Evolutionary conservation across 2,329 filamentous ascomycete species (phyloP).

Genomic region (Aspergillus sp.): DNA sequence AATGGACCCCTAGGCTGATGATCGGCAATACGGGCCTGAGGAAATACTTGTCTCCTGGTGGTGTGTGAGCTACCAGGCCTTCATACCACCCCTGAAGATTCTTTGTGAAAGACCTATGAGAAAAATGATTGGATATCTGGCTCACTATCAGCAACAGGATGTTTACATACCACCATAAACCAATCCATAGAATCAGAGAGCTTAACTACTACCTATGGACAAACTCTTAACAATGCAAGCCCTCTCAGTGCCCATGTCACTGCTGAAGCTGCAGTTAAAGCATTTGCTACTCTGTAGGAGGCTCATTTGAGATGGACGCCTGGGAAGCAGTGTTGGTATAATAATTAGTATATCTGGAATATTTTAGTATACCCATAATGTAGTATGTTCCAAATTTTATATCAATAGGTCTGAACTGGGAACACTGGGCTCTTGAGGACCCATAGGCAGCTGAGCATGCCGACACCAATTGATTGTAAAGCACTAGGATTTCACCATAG

Average conservation of each 20-base stretch:
- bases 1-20: constrained; percentile 5
- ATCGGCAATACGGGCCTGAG: constrained; percentile 4
- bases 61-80: constrained; percentile 2
- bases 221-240: constrained; percentile 30
- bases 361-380: too few species aligned
- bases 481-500: too few species aligned
- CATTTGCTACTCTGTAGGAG: constrained; percentile 13
- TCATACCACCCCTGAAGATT: constrained; percentile 7
- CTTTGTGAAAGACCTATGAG: constrained; percentile 8
- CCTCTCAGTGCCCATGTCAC: constrained; percentile 28
- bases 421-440: too few species aligned
- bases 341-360: too few species aligned
- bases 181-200: constrained; percentile 7
- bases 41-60: constrained; percentile 3
- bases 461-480: too few species aligned
- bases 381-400: too few species aligned
- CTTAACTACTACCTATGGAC: constrained; percentile 26
- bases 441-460: too few species aligned
- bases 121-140: not conserved
- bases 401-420: too few species aligned
- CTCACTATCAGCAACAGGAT: not conserved
- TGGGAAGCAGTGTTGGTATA: too few species aligned
- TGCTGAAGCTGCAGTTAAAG: constrained; percentile 22
- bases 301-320: too few species aligned
- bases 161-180: constrained; percentile 8